Conservation (phyloP, 192 early-diverging fungal genomes). For the Linnemannia exigua region DNA sequence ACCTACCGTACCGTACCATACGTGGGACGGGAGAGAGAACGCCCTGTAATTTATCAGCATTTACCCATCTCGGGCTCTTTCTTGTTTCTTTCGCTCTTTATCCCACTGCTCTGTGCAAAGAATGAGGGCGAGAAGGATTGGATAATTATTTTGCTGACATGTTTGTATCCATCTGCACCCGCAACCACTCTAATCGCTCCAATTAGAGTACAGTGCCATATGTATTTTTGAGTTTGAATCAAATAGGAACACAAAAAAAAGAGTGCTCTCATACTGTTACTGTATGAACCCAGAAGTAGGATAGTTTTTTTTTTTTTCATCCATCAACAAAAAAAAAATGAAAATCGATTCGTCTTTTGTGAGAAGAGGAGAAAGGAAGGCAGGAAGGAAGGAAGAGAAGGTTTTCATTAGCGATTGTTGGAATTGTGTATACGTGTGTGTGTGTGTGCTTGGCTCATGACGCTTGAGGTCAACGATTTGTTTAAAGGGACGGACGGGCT, state of each 20-base stretch:
- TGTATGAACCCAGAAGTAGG: neutral
- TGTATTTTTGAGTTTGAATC: neutral
- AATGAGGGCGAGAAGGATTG: neutral
- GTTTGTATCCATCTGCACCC: neutral
- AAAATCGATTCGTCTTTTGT: neutral
- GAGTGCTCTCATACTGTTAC: neutral
- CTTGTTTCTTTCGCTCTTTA: neutral
- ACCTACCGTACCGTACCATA: too few relatives aligned
- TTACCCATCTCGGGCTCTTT: neutral
- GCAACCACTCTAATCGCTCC: neutral
- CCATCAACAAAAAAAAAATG: too few relatives aligned
- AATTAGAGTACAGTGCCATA: neutral
- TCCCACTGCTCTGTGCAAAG: neutral
- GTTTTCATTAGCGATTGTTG: too few relatives aligned
- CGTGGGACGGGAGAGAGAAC: neutral
- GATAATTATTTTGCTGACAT: neutral
- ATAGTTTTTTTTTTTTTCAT: neutral
- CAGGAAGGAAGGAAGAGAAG: neutral
- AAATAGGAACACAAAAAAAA: neutral
- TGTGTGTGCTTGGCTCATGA: too few relatives aligned
- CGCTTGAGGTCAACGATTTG: too few relatives aligned
- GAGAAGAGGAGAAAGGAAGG: neutral
- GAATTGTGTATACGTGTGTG: too few relatives aligned
- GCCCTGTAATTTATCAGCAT: slow-evolving; percentile 1
- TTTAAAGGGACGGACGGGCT: too few relatives aligned